Evolutionary conservation across 352 stramenopile genomes (phyloP).

Genomic region (Pythium apleroticum): DNA sequence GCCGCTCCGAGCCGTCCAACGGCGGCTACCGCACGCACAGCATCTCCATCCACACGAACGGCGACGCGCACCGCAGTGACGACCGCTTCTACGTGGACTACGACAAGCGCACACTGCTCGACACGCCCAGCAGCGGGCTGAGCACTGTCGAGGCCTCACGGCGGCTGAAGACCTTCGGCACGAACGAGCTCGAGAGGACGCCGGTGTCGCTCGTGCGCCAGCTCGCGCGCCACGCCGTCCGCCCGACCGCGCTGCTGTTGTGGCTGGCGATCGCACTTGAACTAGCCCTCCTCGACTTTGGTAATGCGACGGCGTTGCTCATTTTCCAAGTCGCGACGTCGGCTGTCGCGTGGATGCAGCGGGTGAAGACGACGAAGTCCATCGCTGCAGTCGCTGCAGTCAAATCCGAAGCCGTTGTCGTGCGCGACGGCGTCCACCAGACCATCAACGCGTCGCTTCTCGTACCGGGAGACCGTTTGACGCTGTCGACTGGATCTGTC

Average conservation of each 20-base stretch:
- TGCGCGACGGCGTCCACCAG: conserved; percentile 87
- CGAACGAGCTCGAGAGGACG: conserved; percentile 78
- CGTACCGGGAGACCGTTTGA: conserved; percentile 94
- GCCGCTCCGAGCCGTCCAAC: background rate
- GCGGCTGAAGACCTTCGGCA: conserved; percentile 82
- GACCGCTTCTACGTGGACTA: conserved; percentile 80
- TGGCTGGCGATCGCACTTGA: conserved; percentile 89
- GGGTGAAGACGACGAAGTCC: conserved; percentile 82
- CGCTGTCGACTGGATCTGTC: conserved; percentile 84
- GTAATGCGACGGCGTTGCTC: conserved; percentile 69
- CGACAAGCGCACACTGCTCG: conserved; percentile 72
- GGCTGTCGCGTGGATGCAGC: conserved; percentile 71
- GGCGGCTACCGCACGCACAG: conserved; percentile 11
- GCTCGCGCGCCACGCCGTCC: conserved; percentile 66
- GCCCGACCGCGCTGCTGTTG: conserved; percentile 91
- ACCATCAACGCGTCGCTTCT: conserved; percentile 89
- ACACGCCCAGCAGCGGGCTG: conserved; percentile 71
- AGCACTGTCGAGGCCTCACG: conserved; percentile 76
- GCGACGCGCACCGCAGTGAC: conserved; percentile 29
- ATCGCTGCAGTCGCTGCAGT: conserved; percentile 87
- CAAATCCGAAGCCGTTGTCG: conserved; percentile 83
- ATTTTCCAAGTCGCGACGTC: conserved; percentile 74
- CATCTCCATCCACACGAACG: conserved; percentile 10
- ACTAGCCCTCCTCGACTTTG: conserved; percentile 47
- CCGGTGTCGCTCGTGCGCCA: conserved; percentile 57